Evolutionary conservation across 768 basidiomycete species (phyloP).

Genomic region (Mycena metata): DNA sequence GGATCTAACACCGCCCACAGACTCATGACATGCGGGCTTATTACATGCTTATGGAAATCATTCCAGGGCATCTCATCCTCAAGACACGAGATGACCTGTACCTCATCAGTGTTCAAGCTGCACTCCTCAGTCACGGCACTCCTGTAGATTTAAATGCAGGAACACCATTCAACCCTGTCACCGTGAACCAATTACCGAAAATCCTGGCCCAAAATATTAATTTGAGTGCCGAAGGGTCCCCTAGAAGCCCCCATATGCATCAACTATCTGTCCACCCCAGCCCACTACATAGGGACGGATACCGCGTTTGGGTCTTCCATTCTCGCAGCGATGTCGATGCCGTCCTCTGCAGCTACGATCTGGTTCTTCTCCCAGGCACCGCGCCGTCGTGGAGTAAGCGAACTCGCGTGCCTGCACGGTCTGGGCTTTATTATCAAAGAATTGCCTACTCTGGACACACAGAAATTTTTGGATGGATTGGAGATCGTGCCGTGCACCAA

Average conservation of each 20-base stretch:
- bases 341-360: not conserved
- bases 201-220: not conserved
- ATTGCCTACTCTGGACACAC: conserved; percentile 6
- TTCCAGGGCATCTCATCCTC: not conserved
- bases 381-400: not conserved
- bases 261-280: not conserved
- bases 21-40: too few relatives aligned
- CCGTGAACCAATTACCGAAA: not conserved
- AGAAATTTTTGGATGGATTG: too few relatives aligned
- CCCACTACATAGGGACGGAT: not conserved
- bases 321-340: too few relatives aligned
- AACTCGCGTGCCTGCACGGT: not conserved
- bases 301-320: conserved; percentile 3
- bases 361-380: not conserved
- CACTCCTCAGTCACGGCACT: not conserved
- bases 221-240: not conserved
- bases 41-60: not conserved
- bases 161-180: not conserved
- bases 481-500: not conserved
- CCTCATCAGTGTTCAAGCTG: conserved; percentile 1
- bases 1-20: not conserved
- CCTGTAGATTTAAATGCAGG: not conserved
- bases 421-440: too few relatives aligned
- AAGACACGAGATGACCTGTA: not conserved
- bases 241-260: not conserved